These are phyloP conservation scores for Pichia sp. DNA, from an alignment of 1,139 yeast genomes.

Conservation along the genomic window DNA sequence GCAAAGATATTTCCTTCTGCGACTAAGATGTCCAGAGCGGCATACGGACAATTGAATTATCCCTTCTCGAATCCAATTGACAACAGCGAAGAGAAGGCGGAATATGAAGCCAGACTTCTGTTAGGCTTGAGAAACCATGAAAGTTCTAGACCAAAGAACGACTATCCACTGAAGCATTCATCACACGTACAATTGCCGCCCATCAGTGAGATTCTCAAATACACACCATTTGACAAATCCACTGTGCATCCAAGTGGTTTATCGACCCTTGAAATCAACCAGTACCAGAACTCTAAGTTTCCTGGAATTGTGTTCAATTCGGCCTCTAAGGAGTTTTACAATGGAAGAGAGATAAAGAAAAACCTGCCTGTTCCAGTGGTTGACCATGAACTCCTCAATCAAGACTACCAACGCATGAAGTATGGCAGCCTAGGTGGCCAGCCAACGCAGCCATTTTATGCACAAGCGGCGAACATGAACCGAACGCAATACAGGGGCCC, in stretches of 20 bases:
- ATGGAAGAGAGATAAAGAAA: slow-evolving; percentile 11
- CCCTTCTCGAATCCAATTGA: slow-evolving; percentile 11
- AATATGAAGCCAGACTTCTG: slow-evolving; percentile 5
- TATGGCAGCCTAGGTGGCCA: too few species aligned
- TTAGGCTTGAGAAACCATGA: background rate
- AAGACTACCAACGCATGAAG: background rate
- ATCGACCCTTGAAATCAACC: slow-evolving; percentile 13
- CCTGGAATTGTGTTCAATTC: slow-evolving; percentile 8
- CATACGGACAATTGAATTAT: slow-evolving; percentile 3
- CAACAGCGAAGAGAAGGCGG: slow-evolving; percentile 29
- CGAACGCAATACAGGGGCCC: background rate
- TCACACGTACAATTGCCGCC: slow-evolving; percentile 18
- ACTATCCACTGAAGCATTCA: slow-evolving; percentile 4
- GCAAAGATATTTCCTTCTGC: slow-evolving; percentile 12
- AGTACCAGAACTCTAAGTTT: slow-evolving; percentile 10
- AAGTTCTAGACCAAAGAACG: background rate
- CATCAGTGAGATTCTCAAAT: slow-evolving; percentile 16
- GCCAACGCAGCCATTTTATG: background rate
- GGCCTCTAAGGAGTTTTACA: slow-evolving; percentile 7
- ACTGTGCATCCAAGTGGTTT: slow-evolving; percentile 22
- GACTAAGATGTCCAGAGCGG: slow-evolving; percentile 5
- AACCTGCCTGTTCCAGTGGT: background rate
- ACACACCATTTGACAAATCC: slow-evolving; percentile 21
- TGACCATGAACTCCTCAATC: background rate
- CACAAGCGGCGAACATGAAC: background rate